These are phyloP conservation scores for Xerocomellus intermedius DNA, from an alignment of 768 basidiomycete genomes.

Conservation along the genomic window DNA sequence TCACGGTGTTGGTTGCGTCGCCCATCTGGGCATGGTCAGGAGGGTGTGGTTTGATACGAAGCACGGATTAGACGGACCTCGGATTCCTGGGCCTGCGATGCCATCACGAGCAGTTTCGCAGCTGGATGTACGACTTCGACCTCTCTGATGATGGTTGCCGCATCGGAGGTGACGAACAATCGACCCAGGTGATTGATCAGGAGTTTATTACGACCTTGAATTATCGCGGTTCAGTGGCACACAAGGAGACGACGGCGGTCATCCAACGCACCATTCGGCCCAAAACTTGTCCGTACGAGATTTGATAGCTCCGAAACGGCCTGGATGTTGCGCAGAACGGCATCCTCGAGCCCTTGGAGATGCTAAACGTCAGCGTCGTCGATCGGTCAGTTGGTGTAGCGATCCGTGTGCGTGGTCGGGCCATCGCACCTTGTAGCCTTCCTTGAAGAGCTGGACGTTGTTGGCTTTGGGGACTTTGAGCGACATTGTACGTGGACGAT, in stretches of 20 bases:
- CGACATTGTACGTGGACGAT: constrained; percentile 56
- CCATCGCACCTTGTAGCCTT: constrained; percentile 84
- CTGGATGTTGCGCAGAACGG: constrained; percentile 94
- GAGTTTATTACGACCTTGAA: constrained; percentile 96
- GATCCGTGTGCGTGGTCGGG: constrained; percentile 1
- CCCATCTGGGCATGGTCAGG: constrained; percentile 68
- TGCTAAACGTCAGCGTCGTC: constrained; percentile 42
- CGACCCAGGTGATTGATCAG: constrained; percentile 96
- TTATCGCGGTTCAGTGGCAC: constrained; percentile 5
- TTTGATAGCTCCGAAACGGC: constrained; percentile 94
- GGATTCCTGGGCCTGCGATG: constrained; percentile 91
- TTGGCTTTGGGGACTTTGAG: constrained; percentile 91
- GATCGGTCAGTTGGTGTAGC: constrained; percentile 3
- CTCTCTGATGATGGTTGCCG: constrained; percentile 97
- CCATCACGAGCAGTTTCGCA: constrained; percentile 99
- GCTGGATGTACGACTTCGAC: constrained; percentile 99
- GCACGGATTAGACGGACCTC: constrained; percentile 56
- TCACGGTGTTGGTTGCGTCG: constrained; percentile 92
- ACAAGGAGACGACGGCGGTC: background rate
- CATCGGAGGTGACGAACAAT: constrained; percentile 97
- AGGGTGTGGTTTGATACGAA: background rate
- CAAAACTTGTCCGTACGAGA: constrained; percentile 94
- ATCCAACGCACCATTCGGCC: constrained; percentile 78
- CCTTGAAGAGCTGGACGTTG: constrained; percentile 92
- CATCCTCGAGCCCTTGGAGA: constrained; percentile 90